Conservation (phyloP, 2,329 filamentous ascomycete species). For the Pseudogymnoascus sp. region DNA sequence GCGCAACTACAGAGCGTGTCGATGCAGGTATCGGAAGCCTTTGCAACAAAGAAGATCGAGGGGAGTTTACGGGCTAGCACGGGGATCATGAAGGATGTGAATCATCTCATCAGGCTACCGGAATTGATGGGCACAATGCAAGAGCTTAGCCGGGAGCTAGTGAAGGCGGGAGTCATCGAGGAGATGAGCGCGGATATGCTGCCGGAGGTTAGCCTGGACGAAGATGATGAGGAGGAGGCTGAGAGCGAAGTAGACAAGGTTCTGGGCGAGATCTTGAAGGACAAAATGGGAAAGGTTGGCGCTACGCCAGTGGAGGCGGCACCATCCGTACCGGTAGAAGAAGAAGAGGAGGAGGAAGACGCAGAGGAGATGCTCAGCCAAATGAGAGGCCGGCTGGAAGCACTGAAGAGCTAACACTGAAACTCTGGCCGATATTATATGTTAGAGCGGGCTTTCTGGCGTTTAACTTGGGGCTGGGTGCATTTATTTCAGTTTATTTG, state of each 20-base stretch:
- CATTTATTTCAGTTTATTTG: not conserved
- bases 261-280: constrained; percentile 81
- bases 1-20: constrained; percentile 88
- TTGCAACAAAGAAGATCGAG: constrained; percentile 91
- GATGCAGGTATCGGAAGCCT: constrained; percentile 97
- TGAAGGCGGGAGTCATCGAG: constrained; percentile 94
- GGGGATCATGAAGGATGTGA: constrained; percentile 96
- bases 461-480: not conserved
- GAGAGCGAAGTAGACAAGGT: constrained; percentile 89
- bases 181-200: constrained; percentile 89
- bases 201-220: constrained; percentile 65
- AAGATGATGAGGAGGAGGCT: constrained; percentile 67
- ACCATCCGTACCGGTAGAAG: constrained; percentile 41
- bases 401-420: constrained; percentile 70
- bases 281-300: constrained; percentile 62
- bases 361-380: constrained; percentile 86
- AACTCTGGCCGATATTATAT: not conserved
- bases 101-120: constrained; percentile 73
- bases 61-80: constrained; percentile 80
- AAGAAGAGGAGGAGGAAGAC: constrained; percentile 72
- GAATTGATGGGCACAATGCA: constrained; percentile 85
- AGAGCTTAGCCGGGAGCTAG: constrained; percentile 76
- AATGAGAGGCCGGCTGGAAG: constrained; percentile 88
- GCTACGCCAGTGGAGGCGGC: constrained; percentile 48
- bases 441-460: constrained; percentile 2